Base-by-base conservation (phyloP, 345 rosid species). In the Euphorbia lathyris region DNA sequence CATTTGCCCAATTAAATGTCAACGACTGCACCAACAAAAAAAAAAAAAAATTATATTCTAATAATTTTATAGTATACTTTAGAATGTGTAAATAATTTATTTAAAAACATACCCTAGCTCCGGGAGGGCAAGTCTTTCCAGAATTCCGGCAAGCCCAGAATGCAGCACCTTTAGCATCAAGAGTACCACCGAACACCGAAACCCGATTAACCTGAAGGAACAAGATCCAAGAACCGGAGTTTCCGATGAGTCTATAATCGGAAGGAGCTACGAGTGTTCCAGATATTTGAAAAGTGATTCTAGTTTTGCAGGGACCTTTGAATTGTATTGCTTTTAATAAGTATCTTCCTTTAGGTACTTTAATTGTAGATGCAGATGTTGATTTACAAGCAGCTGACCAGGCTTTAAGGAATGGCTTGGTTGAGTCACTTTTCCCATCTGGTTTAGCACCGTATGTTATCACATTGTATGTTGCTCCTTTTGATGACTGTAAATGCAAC, bases 311-410 rank as follows among this genome's bases (percentile, higher is more conserved):
- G 4, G 82, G 81, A n/a, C 84, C 84, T 4, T 61, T 27, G 40
- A 81, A 81, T 9, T 12, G 65, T 6, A 67, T 34, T 0, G 66
- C 55, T 52, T 63, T 70, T 3, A 78, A 29, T 73, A 81, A 22
- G 58, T 68, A 81, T 22, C 51, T 65, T 50, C 84, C 94, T 38
- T 17, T 72, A 0, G 97, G 94, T 0, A 87, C 83, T n/a, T 76
- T 68, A 3, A 90, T 23, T 0, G 76, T 81, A 0, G 85, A 72
- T 0, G 79, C 63, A 19, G 34, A 17, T 19, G 73, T 72, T 7
- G 89, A 83, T 14, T 67, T 70, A 43, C 97, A 88, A 0, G 90
- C 94, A 0, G 75, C 74, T 17, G 75, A 27, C 97, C 94, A 90
- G 4, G 85, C 85, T 40, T 59, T 73, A 4, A 80, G 83, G 59